Evolutionary conservation across 2,329 filamentous ascomycete species (phyloP).

Genomic region (Juglanconis juglandina): DNA sequence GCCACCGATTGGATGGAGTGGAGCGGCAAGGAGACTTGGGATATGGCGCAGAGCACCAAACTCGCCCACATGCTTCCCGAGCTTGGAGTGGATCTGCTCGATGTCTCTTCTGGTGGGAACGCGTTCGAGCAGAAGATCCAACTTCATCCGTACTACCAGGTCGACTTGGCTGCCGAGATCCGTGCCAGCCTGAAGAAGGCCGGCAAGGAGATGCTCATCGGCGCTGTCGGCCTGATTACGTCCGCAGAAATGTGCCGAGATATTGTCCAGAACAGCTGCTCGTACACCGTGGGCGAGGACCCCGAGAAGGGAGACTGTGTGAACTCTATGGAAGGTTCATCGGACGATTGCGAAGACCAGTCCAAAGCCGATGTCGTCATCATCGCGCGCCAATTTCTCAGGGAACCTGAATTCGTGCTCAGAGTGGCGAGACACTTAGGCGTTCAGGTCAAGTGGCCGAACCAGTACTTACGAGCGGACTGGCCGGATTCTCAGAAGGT

Average conservation of each 20-base stretch:
- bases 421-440: conserved; percentile 69
- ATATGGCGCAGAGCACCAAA: conserved; percentile 61
- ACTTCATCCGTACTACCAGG: conserved; percentile 66
- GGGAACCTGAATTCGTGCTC: conserved; percentile 77
- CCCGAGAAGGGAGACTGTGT: conserved; percentile 26
- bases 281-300: conserved; percentile 36
- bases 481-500: conserved; percentile 20
- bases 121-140: conserved; percentile 59
- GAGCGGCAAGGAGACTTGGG: conserved; percentile 55
- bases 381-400: conserved; percentile 72
- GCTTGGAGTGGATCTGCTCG: conserved; percentile 75
- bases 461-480: conserved; percentile 53
- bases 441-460: conserved; percentile 67
- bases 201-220: conserved; percentile 57
- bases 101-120: conserved; percentile 76
- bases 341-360: conserved; percentile 35
- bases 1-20: conserved; percentile 61
- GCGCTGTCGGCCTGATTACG: conserved; percentile 71
- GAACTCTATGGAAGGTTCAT: conserved; percentile 26
- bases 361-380: conserved; percentile 67
- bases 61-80: conserved; percentile 69
- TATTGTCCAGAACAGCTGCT: conserved; percentile 46
- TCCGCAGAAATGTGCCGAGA: conserved; percentile 64
- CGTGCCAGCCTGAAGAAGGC: conserved; percentile 59
- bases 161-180: conserved; percentile 67